Evolutionary conservation across 2,329 filamentous ascomycete species (phyloP), one percentile per base, ranked within the genome.

Genomic region (Ophiocordyceps camponoti-saundersi): DNA sequence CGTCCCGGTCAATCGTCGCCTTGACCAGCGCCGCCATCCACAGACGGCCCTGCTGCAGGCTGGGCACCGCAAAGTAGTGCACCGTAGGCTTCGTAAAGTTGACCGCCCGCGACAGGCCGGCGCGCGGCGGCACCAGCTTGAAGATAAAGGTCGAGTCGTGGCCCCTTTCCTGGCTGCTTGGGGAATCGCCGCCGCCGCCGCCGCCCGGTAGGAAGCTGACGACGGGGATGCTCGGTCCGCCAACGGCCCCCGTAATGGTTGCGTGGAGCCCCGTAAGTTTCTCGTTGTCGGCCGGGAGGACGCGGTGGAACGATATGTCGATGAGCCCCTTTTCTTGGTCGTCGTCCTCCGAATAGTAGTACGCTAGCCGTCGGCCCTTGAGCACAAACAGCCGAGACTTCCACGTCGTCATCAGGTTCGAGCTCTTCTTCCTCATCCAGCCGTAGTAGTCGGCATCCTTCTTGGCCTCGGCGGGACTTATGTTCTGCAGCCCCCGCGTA

Each of bases 11-110:
- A 56, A 98, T 98, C 1, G 92, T 98, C 12, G 92, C 92, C 67
- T 98, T 98, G 86, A 98, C 94, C 46, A 98, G 69, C 6, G 92
- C 92, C 5, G 88, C 92, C 92, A 98, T 98, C 92, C 92, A 98
- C 40, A 93, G 69, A 13, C 92, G 80, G 16, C 92, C 92, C 59
- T 92, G 79, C 56, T 86, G 80, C 49, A 95, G 69, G 56, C 84
- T 95, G 46, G 93, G 89, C 21, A 95, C 88, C 6, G 93, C 92
- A 62, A 98, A 98, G 63, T 95, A 96, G 62, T 98, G 92, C 39
- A 95, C 85, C 10, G 88, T 92, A 5, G 92, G 92, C 62, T 95
- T 95, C 1, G 92, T 98, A 61, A 98, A 98, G 59, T 89, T 95
- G 48, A 98, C 90, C 1, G 88, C 92, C 48, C 87, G 82, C 12